Evolutionary conservation across 208 protist species (phyloP), one percentile per base, ranked within the genome.

Genomic region (Polymyxa betae): DNA sequence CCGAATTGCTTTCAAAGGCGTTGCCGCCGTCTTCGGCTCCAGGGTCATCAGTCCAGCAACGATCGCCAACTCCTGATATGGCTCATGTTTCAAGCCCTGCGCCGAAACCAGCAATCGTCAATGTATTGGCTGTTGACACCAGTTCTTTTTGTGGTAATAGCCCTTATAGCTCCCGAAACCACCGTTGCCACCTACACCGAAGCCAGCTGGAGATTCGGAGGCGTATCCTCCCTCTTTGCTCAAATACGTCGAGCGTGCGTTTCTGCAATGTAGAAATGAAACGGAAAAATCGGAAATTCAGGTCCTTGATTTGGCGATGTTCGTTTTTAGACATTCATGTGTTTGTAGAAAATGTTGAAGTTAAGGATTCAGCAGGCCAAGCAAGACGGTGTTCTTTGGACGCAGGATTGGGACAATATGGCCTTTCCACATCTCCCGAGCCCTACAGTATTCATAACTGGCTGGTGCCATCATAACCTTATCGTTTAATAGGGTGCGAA

Each of bases 271-370:
- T n/a, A 5, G 35, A 43, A 40, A 5, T n/a, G 35, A 35, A 40
- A 5, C n/a, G 35, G 72, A 82, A 43, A 82, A 82, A 43, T 35
- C n/a, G 72, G 40, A 35, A n/a, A 82, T 82, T 35, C 72, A 82
- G 72, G 72, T 82, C 35, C 16, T 35, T 16, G 16, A 5, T 43
- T 12, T 35, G 5, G 16, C 5, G 35, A 5, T 35, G 72, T n/a
- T 35, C 5, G 72, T 20, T 38, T 35, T 35, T 38, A 38, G 5
- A 82, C 12, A 40, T 82, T 82, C 16, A 40, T 43, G n/a, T 20
- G n/a, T n/a, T 20, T 82, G 35, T n/a, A 82, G 72, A 82, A 82
- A 82, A 5, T 82, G 5, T n/a, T 82, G 16, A 82, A 82, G 72
- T n/a, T 40, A 82, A 82, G 35, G 35, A 82, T 82, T 40, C 72